Base-by-base conservation (phyloP, 441 rosid species). In the Breynia disticha region DNA sequence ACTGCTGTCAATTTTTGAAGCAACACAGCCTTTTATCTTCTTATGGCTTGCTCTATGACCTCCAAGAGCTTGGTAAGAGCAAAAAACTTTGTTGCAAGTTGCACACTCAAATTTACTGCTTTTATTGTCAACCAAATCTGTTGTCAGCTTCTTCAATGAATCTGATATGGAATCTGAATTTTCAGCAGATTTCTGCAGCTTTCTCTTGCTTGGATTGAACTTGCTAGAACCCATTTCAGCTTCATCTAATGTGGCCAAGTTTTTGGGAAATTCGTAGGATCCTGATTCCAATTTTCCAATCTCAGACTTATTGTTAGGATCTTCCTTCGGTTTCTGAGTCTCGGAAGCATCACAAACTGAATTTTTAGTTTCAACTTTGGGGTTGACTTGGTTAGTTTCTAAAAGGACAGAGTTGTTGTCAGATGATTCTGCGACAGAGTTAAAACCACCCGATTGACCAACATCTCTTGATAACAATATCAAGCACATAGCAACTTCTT, bases 41-140 rank as follows among this genome's bases (percentile, higher is more conserved):
- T 64, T 78, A 48, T 83, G 86, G 75, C 86, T 80, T 2, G 84
- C 86, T 72, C 80, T 76, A 21, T 82, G 89, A 7, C 89, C 83
- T 12, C 83, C 83, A 6, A 82, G 63, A 51, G 83, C 86, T 76
- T 79, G 89, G 72, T 79, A 79, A 7, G 89, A 82, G 16, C 63
- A 80, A 59, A 82, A 82, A 9, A 57, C 59, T 68, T 67, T 77
- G 73, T 68, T 77, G 61, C 89, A 79, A 48, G 82, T 62, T 8
- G 66, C 61, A 52, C 89, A 82, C 72, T 78, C 79, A 54, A 79
- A 82, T 54, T 71, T 73, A 67, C 60, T 77, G 68, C 70, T 70
- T 51, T 63, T 69, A 56, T 61, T 63, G 14, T 62, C 35, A 24
- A 66, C 70, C 19, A 35, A 46, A 42, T 50, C 67, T 8, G 28